A percentile compares a stretch with the other conserved stretches of the same genome.
phyloP scores from a whole-genome alignment of 495 filamentous ascomycete genomes.

The Penicillium pancosmium region DNA sequence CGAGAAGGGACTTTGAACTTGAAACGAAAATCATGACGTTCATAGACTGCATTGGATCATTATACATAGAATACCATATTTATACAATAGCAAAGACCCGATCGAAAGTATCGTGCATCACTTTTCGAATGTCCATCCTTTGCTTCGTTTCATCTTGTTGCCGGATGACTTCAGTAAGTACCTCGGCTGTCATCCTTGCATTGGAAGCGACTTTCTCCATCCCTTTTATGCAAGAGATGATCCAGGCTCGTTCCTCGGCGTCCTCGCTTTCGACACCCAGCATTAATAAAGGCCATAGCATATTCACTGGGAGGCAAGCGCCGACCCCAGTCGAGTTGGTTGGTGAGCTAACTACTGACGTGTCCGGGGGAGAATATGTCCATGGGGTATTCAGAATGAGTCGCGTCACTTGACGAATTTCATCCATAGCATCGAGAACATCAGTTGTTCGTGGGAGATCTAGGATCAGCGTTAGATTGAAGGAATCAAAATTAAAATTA shows the following conservation, averaged over 20 bases:
- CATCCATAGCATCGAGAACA: constrained; percentile 32
- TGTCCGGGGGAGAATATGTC: not conserved
- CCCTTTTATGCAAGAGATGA: constrained; percentile 37
- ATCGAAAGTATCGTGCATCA: constrained; percentile 34
- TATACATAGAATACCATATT: constrained; percentile 11
- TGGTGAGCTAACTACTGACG: constrained; percentile 1
- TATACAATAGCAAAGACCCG: constrained; percentile 44
- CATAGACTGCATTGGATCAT: constrained; percentile 14
- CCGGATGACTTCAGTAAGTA: constrained; percentile 43
- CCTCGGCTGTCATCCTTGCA: constrained; percentile 41
- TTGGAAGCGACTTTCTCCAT: constrained; percentile 45
- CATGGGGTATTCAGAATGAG: constrained; percentile 25
- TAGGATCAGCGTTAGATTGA: not conserved
- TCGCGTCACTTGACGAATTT: constrained; percentile 36
- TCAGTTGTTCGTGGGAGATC: constrained; percentile 39
- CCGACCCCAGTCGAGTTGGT: constrained; percentile 5
- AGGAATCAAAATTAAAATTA: not conserved
- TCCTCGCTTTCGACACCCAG: constrained; percentile 45
- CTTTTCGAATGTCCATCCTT: constrained; percentile 42
- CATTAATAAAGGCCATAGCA: constrained; percentile 48
- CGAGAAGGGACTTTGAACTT: constrained; percentile 6
- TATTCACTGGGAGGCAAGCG: constrained; percentile 41
- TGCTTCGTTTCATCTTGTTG: constrained; percentile 40
- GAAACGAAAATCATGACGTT: constrained; percentile 5
- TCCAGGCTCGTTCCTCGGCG: constrained; percentile 36